Conservation (phyloP, 1,284 basidiomycete species). For the Ganoderma resinaceum region DNA sequence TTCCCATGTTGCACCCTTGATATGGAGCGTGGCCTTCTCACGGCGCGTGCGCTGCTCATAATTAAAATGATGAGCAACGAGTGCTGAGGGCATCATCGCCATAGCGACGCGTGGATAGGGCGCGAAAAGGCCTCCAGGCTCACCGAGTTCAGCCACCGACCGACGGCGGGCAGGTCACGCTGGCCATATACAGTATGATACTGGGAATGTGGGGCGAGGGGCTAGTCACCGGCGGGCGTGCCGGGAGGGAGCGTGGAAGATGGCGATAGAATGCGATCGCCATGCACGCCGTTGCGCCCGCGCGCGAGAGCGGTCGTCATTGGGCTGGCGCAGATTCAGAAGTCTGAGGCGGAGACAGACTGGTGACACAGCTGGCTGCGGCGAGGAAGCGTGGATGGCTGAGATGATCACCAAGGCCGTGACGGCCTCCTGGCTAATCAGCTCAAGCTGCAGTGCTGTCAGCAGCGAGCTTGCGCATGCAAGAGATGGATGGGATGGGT, state of each 20-base stretch:
- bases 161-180: background rate
- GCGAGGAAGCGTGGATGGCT: constrained; percentile 4
- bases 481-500: too few species aligned
- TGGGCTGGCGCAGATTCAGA: background rate
- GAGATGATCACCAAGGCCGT: constrained; percentile 20
- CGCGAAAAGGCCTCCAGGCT: background rate
- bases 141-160: background rate
- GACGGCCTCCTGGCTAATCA: constrained; percentile 11
- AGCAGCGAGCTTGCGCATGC: constrained; percentile 2
- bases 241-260: constrained; percentile 7
- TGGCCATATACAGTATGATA: too few species aligned
- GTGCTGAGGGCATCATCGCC: background rate
- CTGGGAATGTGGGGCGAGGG: too few species aligned
- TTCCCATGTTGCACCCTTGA: background rate
- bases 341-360: background rate
- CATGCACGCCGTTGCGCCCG: constrained; percentile 13
- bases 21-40: background rate
- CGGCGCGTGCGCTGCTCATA: background rate
- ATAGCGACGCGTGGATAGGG: background rate
- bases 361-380: background rate
- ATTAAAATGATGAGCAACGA: background rate
- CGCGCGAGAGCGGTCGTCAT: constrained; percentile 1
- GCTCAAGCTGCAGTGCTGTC: constrained; percentile 4
- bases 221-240: background rate
- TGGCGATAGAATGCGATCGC: constrained; percentile 20